phyloP scores from a whole-genome alignment of 306 rosid genomes.

The Gillenia trifoliata region DNA sequence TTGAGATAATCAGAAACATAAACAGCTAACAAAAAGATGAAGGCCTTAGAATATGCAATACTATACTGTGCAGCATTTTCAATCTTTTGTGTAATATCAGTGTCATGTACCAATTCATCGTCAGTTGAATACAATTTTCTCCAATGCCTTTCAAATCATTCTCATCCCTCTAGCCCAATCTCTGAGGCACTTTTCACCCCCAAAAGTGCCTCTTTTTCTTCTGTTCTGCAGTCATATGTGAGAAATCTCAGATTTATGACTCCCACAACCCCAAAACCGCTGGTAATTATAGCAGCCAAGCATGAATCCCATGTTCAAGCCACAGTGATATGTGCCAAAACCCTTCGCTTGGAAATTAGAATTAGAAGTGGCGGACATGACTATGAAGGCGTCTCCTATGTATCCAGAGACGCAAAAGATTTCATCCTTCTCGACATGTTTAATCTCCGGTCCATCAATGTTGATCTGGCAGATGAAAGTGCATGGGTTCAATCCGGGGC shows the following conservation, averaged over 20 bases:
- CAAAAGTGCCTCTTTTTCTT: conserved; percentile 33
- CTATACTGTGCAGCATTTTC: neutral
- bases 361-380: conserved; percentile 37
- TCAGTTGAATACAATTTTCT: conserved; percentile 19
- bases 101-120: conserved; percentile 14
- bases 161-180: conserved; percentile 18
- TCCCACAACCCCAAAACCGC: conserved; percentile 37
- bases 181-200: conserved; percentile 31
- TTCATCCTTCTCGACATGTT: conserved; percentile 56
- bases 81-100: conserved; percentile 8
- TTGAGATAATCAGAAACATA: neutral
- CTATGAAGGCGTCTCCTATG: conserved; percentile 27
- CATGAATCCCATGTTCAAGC: conserved; percentile 40
- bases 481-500: conserved; percentile 51
- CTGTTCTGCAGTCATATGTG: conserved; percentile 30
- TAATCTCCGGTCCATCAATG: conserved; percentile 27
- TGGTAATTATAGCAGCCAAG: conserved; percentile 41
- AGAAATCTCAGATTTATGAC: conserved; percentile 43
- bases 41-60: neutral
- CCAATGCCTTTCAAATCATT: conserved; percentile 35
- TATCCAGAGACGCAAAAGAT: conserved; percentile 13
- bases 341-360: conserved; percentile 33
- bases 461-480: conserved; percentile 35
- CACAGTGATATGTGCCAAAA: conserved; percentile 34
- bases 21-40: neutral